Conservation (phyloP, 306 rosid species). For the Dryas drummondii region DNA sequence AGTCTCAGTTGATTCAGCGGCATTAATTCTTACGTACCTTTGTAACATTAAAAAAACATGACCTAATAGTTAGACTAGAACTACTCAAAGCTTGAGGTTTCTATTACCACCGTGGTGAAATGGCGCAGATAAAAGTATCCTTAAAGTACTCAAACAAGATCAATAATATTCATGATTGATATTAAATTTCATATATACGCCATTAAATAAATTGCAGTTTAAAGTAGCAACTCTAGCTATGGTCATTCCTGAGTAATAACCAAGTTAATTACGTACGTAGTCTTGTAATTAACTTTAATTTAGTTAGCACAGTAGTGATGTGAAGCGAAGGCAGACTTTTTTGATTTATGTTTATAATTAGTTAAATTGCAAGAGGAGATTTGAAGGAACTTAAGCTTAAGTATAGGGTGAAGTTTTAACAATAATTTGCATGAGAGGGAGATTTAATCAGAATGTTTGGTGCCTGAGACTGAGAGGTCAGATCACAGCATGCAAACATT, state of each 20-base stretch:
- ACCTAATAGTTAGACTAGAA: too few species aligned
- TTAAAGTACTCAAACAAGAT: neutral
- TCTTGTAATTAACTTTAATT: neutral
- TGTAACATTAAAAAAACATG: neutral
- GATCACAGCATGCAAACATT: conserved; percentile 41
- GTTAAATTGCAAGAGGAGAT: conserved; percentile 39
- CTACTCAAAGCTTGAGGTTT: neutral
- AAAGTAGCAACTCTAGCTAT: neutral
- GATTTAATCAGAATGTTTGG: conserved; percentile 98
- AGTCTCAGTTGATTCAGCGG: too few species aligned
- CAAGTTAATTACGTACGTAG: too few species aligned
- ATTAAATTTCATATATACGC: neutral
- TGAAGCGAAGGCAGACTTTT: conserved; percentile 21
- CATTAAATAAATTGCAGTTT: too few species aligned
- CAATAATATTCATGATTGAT: neutral
- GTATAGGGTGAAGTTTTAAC: conserved; percentile 28
- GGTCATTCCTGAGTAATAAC: neutral
- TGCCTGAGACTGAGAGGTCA: conserved; percentile 36
- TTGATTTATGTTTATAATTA: conserved; percentile 19
- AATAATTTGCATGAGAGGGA: conserved; percentile 71
- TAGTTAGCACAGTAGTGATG: conserved; percentile 8
- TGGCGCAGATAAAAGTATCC: too few species aligned
- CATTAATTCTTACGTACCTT: too few species aligned
- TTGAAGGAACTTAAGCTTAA: conserved; percentile 53
- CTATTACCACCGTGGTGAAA: too few species aligned